These are phyloP conservation scores for Macroventuria anomochaeta DNA, from an alignment of 2,329 filamentous ascomycete genomes.

Conservation along the genomic window DNA sequence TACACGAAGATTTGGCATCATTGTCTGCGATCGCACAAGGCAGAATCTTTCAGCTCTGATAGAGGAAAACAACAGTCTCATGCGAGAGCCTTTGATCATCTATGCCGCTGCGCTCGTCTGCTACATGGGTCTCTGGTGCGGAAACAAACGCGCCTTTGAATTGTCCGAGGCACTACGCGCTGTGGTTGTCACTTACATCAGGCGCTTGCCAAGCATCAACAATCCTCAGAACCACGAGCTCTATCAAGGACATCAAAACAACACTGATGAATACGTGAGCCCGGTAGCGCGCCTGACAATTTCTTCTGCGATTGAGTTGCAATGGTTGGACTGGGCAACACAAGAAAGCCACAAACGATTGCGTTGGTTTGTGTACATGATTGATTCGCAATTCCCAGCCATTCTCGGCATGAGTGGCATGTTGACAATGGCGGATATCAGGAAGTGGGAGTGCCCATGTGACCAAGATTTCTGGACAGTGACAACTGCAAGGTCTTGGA, in stretches of 20 bases:
- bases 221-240: too few relatives aligned
- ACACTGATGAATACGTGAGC: background rate
- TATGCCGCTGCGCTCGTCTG: constrained; percentile 8
- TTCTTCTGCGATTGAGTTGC: background rate
- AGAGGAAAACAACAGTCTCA: constrained; percentile 11
- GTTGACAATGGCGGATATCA: constrained; percentile 8
- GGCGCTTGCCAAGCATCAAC: background rate
- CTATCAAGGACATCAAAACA: background rate
- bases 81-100: constrained; percentile 11
- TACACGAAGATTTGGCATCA: constrained; percentile 13
- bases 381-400: constrained; percentile 6
- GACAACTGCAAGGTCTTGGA: constrained; percentile 9
- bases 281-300: background rate
- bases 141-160: constrained; percentile 16
- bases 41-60: constrained; percentile 8
- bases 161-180: constrained; percentile 6
- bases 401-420: constrained; percentile 12
- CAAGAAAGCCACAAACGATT: constrained; percentile 8
- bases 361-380: constrained; percentile 11
- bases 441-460: constrained; percentile 13
- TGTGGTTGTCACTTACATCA: constrained; percentile 9
- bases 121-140: constrained; percentile 18
- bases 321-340: constrained; percentile 5
- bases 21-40: constrained; percentile 8
- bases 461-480: constrained; percentile 9